A percentile compares a stretch with the other conserved stretches of the same genome.
phyloP scores from a whole-genome alignment of 495 filamentous ascomycete genomes.

The Peziza echinospora region DNA sequence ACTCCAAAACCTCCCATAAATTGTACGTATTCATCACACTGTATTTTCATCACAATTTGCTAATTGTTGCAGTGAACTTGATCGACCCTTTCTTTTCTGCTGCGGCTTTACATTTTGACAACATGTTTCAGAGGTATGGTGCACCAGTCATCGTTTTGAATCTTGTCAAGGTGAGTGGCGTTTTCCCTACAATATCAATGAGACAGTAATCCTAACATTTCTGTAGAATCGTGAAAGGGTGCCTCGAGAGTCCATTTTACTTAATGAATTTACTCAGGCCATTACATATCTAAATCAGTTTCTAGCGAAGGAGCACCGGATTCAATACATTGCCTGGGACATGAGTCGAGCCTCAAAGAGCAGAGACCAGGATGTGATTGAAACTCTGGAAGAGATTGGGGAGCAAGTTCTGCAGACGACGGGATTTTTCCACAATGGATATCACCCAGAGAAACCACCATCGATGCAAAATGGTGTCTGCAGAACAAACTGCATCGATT shows the following conservation, averaged over 20 bases:
- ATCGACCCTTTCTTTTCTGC: slow-evolving; percentile 89
- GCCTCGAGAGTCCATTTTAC: slow-evolving; percentile 78
- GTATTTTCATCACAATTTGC: too few relatives aligned
- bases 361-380: slow-evolving; percentile 50
- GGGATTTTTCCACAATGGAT: slow-evolving; percentile 86
- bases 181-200: too few relatives aligned
- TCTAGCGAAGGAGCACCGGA: slow-evolving; percentile 59
- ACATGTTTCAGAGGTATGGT: slow-evolving; percentile 85
- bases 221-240: slow-evolving; percentile 47
- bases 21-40: slow-evolving; percentile 19
- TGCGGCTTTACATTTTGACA: slow-evolving; percentile 92
- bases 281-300: slow-evolving; percentile 91
- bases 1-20: slow-evolving; percentile 91
- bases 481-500: slow-evolving; percentile 94
- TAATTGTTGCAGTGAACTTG: slow-evolving; percentile 44
- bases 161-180: slow-evolving; percentile 48
- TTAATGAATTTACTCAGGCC: slow-evolving; percentile 70
- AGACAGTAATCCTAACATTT: background rate
- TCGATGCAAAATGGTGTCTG: slow-evolving; percentile 80
- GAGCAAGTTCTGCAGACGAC: slow-evolving; percentile 66
- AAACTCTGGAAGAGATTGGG: slow-evolving; percentile 68
- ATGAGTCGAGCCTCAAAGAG: slow-evolving; percentile 91
- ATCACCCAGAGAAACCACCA: slow-evolving; percentile 36
- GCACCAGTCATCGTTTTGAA: slow-evolving; percentile 83
- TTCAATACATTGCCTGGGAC: slow-evolving; percentile 87